Base-by-base conservation (phyloP, 2,329 filamentous ascomycete genomes). In the Phoma herbarum region DNA sequence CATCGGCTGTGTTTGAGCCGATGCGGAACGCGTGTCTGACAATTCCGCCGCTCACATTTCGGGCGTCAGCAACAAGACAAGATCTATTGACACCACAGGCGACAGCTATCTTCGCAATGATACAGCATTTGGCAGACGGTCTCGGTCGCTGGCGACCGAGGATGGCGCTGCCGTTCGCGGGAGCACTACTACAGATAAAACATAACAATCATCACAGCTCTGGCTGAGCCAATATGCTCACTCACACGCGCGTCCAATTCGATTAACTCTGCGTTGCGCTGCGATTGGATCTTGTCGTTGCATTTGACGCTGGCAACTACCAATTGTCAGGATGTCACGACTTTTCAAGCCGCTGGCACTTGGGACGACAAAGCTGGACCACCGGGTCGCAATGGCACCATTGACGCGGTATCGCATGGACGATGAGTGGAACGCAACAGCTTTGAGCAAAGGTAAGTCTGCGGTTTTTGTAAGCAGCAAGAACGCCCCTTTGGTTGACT, bases 381-480 rank as follows among this genome's bases (percentile, higher is more conserved):
- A 78, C 57, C 72, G 73, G 9, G 57, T 78, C 20, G 72, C 57
- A 5, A 71, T 76, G 63, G 72, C 74, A 5, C 75, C 75, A 3
- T 58, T 78, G 25, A 78, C 75, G 10, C 71, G 78, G n/a, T 75
- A 75, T 55, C 73, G 78, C 31, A 75, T 77, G 49, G 66, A 72
- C 41, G 74, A 84, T 48, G 75, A 83, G 50, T 79, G 82, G 61
- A 76, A 79, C 11, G 80, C 81, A 14, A 60, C 58, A 10, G 52
- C 60, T n/a, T 18, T 64, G 52, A 66, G 49, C 20, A 57, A 50
- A 39, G 44, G 44, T 26, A 41, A 5, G 10, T 16, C 14, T 16
- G 6, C 14, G 23, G 23, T n/a, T n/a, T 26, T 3, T 25, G 7
- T 5, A n/a, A 23, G 41, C 22, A 43, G 5, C 22, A 14, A 43